phyloP scores from a whole-genome alignment of 148 eudicot species.

The Oxyria digyna region DNA sequence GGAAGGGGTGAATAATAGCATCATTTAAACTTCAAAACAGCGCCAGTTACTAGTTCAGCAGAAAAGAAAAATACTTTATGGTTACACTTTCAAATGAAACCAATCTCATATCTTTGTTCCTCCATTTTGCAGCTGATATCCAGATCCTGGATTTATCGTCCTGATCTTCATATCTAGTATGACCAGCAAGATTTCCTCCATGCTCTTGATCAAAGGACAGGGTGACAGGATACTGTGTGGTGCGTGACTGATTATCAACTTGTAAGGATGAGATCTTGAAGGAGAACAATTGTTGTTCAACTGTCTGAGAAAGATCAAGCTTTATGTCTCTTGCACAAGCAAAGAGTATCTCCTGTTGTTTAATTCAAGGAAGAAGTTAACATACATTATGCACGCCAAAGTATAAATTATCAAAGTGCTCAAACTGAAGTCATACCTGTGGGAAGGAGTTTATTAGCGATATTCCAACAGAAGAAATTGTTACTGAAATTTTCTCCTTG shows the following conservation, averaged over 20 bases:
- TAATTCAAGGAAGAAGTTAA: neutral
- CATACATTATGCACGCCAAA: neutral
- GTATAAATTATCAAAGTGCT: neutral
- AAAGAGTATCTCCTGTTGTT: constrained; percentile 71
- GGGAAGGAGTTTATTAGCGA: constrained; percentile 73
- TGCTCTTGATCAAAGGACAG: constrained; percentile 59
- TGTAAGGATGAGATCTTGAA: constrained; percentile 61
- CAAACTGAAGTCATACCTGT: constrained; percentile 39
- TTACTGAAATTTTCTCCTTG: constrained; percentile 54
- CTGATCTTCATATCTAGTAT: constrained; percentile 39
- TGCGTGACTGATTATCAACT: constrained; percentile 79
- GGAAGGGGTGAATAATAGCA: neutral
- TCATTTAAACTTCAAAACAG: neutral
- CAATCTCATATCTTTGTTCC: constrained; percentile 48
- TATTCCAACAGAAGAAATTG: constrained; percentile 70
- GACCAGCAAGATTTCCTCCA: constrained; percentile 27
- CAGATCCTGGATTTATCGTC: constrained; percentile 27
- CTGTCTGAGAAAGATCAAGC: constrained; percentile 52
- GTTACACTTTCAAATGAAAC: constrained; percentile 65
- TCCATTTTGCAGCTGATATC: constrained; percentile 76
- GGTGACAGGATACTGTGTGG: constrained; percentile 78
- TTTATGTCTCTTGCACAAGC: constrained; percentile 53
- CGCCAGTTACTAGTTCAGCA: neutral
- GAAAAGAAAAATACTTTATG: constrained; percentile 42
- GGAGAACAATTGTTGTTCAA: constrained; percentile 62